Conservation (phyloP, 2,329 filamentous ascomycete species). For the Nothophoma quercina region DNA sequence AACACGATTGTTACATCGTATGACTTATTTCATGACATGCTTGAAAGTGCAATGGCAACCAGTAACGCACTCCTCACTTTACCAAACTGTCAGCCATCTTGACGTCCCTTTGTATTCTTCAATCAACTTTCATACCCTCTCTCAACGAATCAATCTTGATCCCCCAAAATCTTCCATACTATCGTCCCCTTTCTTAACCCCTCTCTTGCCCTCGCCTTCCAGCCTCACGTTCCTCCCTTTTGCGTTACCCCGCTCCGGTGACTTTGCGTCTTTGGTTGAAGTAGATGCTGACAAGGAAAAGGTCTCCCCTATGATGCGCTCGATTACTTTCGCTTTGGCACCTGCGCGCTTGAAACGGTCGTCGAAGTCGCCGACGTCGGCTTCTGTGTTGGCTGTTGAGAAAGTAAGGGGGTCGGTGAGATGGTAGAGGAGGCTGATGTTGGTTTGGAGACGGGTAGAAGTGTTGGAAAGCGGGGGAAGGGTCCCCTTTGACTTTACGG, state of each 20-base stretch:
- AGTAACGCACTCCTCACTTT: background rate
- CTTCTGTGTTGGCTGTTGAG: slow-evolving; percentile 83
- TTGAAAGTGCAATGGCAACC: no score
- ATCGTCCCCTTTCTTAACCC: slow-evolving; percentile 32
- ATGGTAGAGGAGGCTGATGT: slow-evolving; percentile 66
- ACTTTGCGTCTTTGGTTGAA: slow-evolving; percentile 2
- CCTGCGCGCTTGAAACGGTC: slow-evolving; percentile 83
- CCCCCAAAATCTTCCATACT: slow-evolving; percentile 47
- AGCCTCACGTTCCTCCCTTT: slow-evolving; percentile 27
- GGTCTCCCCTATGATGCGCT: slow-evolving; percentile 67
- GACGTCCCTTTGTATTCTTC: no score
- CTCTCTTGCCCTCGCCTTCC: slow-evolving; percentile 21
- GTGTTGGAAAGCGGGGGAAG: no score
- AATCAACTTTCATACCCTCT: background rate
- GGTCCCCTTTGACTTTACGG: no score
- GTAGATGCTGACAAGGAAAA: no score
- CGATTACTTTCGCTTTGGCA: slow-evolving; percentile 85
- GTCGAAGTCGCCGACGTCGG: slow-evolving; percentile 90
- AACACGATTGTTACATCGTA: no score
- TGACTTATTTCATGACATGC: no score
- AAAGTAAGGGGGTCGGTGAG: slow-evolving; percentile 81
- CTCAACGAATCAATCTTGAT: slow-evolving; percentile 27
- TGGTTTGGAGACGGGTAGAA: background rate
- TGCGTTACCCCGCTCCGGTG: slow-evolving; percentile 27
- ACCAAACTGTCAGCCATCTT: background rate